Base-by-base conservation (phyloP, 192 early-diverging fungal species). In the Powellomyces hirtus region DNA sequence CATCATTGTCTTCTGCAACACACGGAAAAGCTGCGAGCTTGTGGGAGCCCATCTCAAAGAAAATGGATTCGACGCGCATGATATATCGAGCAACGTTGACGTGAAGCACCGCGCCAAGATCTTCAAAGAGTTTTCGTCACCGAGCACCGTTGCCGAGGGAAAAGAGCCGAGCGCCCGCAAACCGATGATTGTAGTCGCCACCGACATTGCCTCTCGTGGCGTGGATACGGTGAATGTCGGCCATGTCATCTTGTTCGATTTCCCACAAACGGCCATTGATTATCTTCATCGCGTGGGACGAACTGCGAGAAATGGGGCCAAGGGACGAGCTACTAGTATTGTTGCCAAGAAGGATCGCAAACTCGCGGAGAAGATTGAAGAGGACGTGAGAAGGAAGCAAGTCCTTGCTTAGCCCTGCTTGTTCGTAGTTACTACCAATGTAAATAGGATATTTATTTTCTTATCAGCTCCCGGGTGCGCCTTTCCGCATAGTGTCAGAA, bases 201-300 rank as follows among this genome's bases (percentile, higher is more conserved):
- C 95, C 0, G 95, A 98, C 70, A 84, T 95, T 64, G 93, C 90
- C 1, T 93, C 91, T 4, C 82, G 95, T 33, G 95, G 95, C 0
- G 75, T 98, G 31, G 95, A 98, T 61, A 94, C 92, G 20, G 89
- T 87, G 27, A 86, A 86, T 53, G 92, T 94, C 4, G 81, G 89
- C 29, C 95, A 95, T 75, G 93, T 98, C 11, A 78, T 98, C 4
- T 65, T 94, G 46, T 95, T 90, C 65, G 94, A 98, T 49, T 95
- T 98, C 71, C 95, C 95, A 0, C 87, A 89, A 4, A 92, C 90
- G 0, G 88, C 90, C 0, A 89, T 95, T 24, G 93, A 98, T 76
- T 98, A 95, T 72, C 62, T 98, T 57, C 96, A 98, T 72, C 88
- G 96, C 20, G 82, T 92, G 1, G 96, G 96, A 0, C 77, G 96